phyloP scores from a whole-genome alignment of 768 basidiomycete species.

The Boletus sp. region DNA sequence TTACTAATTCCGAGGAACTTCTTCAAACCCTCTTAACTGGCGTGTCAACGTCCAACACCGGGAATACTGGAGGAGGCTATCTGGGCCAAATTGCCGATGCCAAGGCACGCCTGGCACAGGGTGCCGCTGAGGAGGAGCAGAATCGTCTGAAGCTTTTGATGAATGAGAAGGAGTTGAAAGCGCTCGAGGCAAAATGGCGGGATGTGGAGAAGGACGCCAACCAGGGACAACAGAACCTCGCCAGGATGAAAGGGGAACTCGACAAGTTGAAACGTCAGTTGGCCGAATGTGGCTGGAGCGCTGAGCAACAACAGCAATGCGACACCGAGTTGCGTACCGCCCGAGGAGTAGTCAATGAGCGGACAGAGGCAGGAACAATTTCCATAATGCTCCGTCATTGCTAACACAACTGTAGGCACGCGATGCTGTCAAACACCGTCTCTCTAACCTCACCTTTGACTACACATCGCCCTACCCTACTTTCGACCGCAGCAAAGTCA shows the following conservation, averaged over 20 bases:
- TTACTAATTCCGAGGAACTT: slow-evolving; percentile 83
- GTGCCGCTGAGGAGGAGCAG: slow-evolving; percentile 82
- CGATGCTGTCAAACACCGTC: slow-evolving; percentile 60
- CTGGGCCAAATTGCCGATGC: slow-evolving; percentile 94
- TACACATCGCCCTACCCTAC: slow-evolving; percentile 72
- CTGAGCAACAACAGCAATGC: slow-evolving; percentile 62
- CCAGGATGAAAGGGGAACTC: slow-evolving; percentile 54
- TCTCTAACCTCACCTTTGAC: slow-evolving; percentile 77
- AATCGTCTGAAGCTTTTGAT: slow-evolving; percentile 70
- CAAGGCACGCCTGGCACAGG: slow-evolving; percentile 68
- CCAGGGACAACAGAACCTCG: slow-evolving; percentile 68
- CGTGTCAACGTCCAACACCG: slow-evolving; percentile 64
- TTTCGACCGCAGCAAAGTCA: slow-evolving; percentile 85
- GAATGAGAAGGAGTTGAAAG: slow-evolving; percentile 73
- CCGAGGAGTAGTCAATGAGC: slow-evolving; percentile 48
- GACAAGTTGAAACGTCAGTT: slow-evolving; percentile 52
- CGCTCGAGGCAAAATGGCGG: slow-evolving; percentile 76
- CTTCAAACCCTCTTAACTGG: slow-evolving; percentile 93
- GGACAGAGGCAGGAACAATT: slow-evolving; percentile 55
- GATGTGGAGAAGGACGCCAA: slow-evolving; percentile 81
- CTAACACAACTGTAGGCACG: slow-evolving; percentile 48
- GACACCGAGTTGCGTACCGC: slow-evolving; percentile 51
- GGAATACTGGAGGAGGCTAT: slow-evolving; percentile 83
- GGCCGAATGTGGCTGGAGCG: slow-evolving; percentile 68
- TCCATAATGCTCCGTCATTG: not conserved